Percentiles rank a stretch among this genome's conserved stretches.
These are phyloP conservation scores for Naganishia cerealis DNA, from an alignment of 1,284 basidiomycete genomes.

Conservation along the genomic window DNA sequence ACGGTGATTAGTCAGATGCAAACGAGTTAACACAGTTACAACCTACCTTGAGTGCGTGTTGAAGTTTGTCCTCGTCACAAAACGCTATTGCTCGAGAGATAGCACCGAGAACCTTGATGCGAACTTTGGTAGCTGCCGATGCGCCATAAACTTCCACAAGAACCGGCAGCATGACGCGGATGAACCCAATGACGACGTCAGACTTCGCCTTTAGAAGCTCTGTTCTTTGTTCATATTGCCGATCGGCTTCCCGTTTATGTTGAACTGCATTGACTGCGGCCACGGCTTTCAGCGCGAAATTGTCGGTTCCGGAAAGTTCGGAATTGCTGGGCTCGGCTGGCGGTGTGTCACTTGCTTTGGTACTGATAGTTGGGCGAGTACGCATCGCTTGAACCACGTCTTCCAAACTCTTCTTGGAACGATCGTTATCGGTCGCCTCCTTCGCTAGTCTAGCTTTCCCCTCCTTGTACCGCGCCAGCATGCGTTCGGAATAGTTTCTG, in stretches of 20 bases:
- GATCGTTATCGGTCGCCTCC: conserved; percentile 46
- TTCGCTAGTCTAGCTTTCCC: conserved; percentile 72
- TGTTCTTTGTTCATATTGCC: conserved; percentile 50
- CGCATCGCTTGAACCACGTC: conserved; percentile 30
- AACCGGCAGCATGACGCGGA: conserved; percentile 82
- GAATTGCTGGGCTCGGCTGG: conserved; percentile 21
- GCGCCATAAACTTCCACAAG: conserved; percentile 93
- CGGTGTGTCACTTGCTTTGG: conserved; percentile 49
- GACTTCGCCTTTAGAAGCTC: conserved; percentile 69
- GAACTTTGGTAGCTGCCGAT: conserved; percentile 78
- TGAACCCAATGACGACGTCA: conserved; percentile 74
- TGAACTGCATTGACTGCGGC: conserved; percentile 9
- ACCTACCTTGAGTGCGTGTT: conserved; percentile 69
- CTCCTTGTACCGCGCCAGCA: conserved; percentile 69
- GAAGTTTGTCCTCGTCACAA: conserved; percentile 72
- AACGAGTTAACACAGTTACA: conserved; percentile 28
- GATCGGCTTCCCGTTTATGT: conserved; percentile 48
- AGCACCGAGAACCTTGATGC: conserved; percentile 81
- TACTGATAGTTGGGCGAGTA: conserved; percentile 59
- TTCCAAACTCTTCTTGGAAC: conserved; percentile 28
- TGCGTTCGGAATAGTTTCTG: conserved; percentile 83
- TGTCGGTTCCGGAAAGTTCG: conserved; percentile 18
- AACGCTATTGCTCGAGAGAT: conserved; percentile 86
- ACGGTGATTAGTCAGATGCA: not conserved
- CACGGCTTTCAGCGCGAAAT: conserved; percentile 31